Conservation (phyloP, 129 eudicot species). For the Centella asiatica region DNA sequence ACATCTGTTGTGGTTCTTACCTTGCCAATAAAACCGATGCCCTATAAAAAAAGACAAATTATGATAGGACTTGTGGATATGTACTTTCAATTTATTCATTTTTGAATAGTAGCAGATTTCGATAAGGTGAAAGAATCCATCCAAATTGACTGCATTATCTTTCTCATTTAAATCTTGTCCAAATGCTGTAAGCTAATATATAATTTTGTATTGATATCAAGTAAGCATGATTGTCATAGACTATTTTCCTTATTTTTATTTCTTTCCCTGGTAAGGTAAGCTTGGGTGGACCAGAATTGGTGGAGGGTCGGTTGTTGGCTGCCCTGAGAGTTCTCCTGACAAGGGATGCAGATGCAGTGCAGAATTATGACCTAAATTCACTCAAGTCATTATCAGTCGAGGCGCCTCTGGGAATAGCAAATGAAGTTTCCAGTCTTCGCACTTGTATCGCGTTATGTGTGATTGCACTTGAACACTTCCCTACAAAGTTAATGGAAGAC, state of each 20-base stretch:
- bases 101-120: too few relatives aligned
- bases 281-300: slow-evolving; percentile 69
- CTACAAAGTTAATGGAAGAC: slow-evolving; percentile 90
- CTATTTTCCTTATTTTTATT: neutral
- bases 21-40: too few relatives aligned
- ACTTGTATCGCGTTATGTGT: slow-evolving; percentile 69
- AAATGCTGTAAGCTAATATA: neutral
- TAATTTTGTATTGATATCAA: too few relatives aligned
- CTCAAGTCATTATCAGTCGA: slow-evolving; percentile 59
- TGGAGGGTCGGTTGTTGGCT: slow-evolving; percentile 84
- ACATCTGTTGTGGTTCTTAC: neutral
- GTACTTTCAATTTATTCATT: neutral
- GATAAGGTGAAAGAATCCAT: too few relatives aligned
- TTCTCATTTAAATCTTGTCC: neutral
- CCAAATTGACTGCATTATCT: neutral
- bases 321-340: slow-evolving; percentile 68
- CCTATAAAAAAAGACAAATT: too few relatives aligned
- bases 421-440: slow-evolving; percentile 58
- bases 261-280: slow-evolving; percentile 44
- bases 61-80: neutral
- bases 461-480: slow-evolving; percentile 68
- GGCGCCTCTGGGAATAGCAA: slow-evolving; percentile 71
- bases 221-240: too few relatives aligned
- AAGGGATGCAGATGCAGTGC: slow-evolving; percentile 43
- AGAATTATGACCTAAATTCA: slow-evolving; percentile 36